Percentiles rank a stretch among this genome's conserved stretches.
These are phyloP conservation scores for Penicillium sp. DNA, from an alignment of 2,329 filamentous ascomycete genomes.

Conservation along the genomic window DNA sequence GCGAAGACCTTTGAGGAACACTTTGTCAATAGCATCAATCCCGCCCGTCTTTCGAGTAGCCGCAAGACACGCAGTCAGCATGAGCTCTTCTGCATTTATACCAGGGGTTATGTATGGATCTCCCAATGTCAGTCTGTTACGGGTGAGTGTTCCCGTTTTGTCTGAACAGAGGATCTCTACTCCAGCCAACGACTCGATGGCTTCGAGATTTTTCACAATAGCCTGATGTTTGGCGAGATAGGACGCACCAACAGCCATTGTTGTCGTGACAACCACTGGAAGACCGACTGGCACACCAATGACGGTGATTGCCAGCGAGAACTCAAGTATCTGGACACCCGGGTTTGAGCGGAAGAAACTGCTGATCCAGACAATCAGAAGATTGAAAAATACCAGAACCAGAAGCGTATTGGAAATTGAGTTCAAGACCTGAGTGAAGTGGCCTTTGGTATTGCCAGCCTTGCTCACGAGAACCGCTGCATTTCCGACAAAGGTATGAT, in stretches of 20 bases:
- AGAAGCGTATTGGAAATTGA: conserved; percentile 74
- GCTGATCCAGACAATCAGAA: conserved; percentile 79
- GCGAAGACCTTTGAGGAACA: conserved; percentile 81
- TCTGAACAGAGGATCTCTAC: conserved; percentile 93
- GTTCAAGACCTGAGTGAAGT: conserved; percentile 89
- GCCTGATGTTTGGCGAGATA: conserved; percentile 91
- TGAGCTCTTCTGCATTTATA: conserved; percentile 81
- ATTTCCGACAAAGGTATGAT: conserved; percentile 86
- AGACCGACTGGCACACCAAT: conserved; percentile 92
- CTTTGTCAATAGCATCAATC: conserved; percentile 92
- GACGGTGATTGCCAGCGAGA: conserved; percentile 85
- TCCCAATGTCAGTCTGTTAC: conserved; percentile 86
- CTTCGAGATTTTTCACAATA: conserved; percentile 88
- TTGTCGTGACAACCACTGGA: conserved; percentile 87
- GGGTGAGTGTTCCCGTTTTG: conserved; percentile 90
- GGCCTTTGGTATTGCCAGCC: conserved; percentile 70
- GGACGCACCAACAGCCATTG: conserved; percentile 89
- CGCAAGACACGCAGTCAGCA: conserved; percentile 86
- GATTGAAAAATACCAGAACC: conserved; percentile 74
- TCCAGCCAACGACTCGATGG: conserved; percentile 87
- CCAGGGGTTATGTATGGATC: conserved; percentile 81
- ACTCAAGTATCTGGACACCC: conserved; percentile 76
- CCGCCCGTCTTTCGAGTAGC: conserved; percentile 93
- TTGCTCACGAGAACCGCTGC: conserved; percentile 81
- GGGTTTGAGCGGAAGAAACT: conserved; percentile 83